These are phyloP conservation scores for Brachypodium distachyon DNA, from an alignment of 202 grass and related monocot species.

Conservation along the genomic window DNA sequence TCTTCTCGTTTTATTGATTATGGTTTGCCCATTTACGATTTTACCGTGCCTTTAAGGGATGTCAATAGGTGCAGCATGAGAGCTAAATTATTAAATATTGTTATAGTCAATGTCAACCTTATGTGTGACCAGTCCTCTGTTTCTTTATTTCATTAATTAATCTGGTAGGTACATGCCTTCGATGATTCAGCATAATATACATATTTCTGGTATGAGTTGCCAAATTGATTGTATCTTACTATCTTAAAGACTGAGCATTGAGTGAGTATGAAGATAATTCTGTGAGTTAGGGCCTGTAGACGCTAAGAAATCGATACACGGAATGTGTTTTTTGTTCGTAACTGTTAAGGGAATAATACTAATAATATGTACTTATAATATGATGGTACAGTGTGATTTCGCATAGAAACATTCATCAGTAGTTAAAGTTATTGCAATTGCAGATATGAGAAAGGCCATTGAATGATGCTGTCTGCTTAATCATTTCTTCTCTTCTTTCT, in stretches of 20 bases:
- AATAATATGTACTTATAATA: background rate
- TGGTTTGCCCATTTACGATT: background rate
- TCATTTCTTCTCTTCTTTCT: conserved; percentile 37
- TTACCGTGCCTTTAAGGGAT: background rate
- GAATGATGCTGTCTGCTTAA: background rate
- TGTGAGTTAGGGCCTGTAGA: background rate
- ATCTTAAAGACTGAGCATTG: background rate
- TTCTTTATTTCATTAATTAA: conserved; percentile 7
- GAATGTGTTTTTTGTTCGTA: background rate
- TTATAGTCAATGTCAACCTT: conserved; percentile 16
- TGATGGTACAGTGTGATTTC: background rate
- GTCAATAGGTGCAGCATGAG: background rate
- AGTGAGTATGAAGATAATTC: conserved; percentile 1
- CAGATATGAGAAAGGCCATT: background rate
- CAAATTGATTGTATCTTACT: conserved; percentile 12
- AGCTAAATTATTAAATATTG: conserved; percentile 4
- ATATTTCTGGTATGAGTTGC: background rate
- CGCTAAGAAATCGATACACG: conserved; percentile 1
- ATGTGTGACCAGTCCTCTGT: background rate
- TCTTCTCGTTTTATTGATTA: background rate
- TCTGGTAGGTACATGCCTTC: background rate
- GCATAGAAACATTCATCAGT: conserved; percentile 2
- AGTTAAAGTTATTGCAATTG: conserved; percentile 19
- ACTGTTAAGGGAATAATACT: background rate
- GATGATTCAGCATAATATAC: background rate